Base-by-base conservation (phyloP, 1,139 yeast species). In the Yamadazyma diddensiae region DNA sequence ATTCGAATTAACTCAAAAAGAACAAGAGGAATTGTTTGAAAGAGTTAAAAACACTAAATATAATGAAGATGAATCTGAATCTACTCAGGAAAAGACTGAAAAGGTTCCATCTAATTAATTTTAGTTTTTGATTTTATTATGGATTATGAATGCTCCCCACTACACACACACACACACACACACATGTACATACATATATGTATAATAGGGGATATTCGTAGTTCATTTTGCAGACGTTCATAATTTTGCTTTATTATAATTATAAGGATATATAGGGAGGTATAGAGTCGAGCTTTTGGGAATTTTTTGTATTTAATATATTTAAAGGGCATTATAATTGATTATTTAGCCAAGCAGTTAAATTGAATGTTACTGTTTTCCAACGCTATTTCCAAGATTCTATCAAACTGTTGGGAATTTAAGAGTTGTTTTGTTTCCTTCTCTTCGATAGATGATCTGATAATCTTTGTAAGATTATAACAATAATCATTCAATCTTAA, bases 21-120 rank as follows among this genome's bases (percentile, higher is more conserved):
- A 82, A 58, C 70, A 73, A 50, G 71, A 68, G 23, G 71, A 63
- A 28, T 67, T 82, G 52, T 79, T 82, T 52, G 55, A 49, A 28
- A 58, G 71, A 50, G 62, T 65, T 26, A 59, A 53, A 46, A 44
- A 47, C 18, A 46, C 52, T 30, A 47, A 40, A 24, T 32, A 50
- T 17, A 46, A 40, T 30, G 41, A 32, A 14, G 48, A 38, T 22
- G 43, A 36, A 17, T 39, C 35, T 11, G 43, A 30, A 29, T 54
- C 41, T 43, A 59, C 42, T 12, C 65, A 60, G 29, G 47, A 48
- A n/a, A 46, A 42, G 20, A 29, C 35, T 28, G 22, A 21, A 10
- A 21, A 21, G 22, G 22, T 21, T 21, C 5, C 22, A 7, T 9
- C 22, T 21, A 21, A 21, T 21, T 21, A 21, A 21, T 21, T 18